These are phyloP conservation scores for Coelastrella sp. DNA, from an alignment of 139 green algal genomes.

Conservation along the genomic window DNA sequence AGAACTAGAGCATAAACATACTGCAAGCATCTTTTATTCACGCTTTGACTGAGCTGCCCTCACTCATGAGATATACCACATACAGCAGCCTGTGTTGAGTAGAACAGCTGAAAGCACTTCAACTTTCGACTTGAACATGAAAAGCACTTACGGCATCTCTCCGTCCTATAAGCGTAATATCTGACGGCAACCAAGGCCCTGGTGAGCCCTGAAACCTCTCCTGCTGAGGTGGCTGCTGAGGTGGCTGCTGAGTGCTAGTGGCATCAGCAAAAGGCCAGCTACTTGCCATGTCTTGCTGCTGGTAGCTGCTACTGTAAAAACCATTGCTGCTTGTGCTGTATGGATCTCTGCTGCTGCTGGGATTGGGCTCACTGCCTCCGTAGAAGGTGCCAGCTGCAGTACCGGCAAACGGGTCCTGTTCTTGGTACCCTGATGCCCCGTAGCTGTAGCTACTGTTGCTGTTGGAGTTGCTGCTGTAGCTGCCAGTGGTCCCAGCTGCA, in stretches of 20 bases:
- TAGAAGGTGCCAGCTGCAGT: background rate
- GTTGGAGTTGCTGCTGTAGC: background rate
- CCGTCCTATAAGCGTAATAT: conserved; percentile 49
- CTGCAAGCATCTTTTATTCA: too few relatives aligned
- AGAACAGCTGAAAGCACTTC: too few relatives aligned
- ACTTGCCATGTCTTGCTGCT: background rate
- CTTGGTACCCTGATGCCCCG: background rate
- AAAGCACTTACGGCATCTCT: conserved; percentile 47
- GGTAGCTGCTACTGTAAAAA: background rate
- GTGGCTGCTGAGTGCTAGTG: background rate
- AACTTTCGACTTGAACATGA: too few relatives aligned
- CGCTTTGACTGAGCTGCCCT: too few relatives aligned
- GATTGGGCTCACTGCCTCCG: background rate
- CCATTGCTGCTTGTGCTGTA: background rate
- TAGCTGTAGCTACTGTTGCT: conserved; percentile 10
- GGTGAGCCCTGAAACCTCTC: background rate
- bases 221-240: conserved; percentile 13
- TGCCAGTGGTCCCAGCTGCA: background rate
- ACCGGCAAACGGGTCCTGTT: too few relatives aligned
- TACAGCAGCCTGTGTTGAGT: too few relatives aligned
- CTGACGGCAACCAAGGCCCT: conserved; percentile 42
- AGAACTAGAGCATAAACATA: too few relatives aligned
- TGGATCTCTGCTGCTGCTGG: conserved; percentile 29
- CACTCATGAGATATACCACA: too few relatives aligned
- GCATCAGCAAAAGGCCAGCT: conserved; percentile 23